Conservation (phyloP, 2,329 filamentous ascomycete species). For the Arthrobotrys entomopaga region DNA sequence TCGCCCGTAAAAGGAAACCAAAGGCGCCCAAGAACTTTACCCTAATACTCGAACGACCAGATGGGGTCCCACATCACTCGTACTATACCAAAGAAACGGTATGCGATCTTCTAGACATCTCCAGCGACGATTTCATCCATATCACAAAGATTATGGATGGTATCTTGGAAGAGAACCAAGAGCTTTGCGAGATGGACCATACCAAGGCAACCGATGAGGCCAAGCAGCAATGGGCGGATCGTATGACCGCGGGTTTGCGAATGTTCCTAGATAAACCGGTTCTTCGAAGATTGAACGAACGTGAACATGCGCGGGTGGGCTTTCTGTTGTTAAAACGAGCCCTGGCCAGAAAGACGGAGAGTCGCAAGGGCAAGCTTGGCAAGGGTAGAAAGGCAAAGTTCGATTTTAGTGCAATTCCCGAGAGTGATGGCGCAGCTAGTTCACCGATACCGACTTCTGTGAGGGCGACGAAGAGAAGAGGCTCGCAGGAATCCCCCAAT, state of each 20-base stretch:
- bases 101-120: not conserved
- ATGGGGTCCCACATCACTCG: too few relatives aligned
- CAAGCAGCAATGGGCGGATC: not conserved
- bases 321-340: not conserved
- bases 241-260: not conserved
- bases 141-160: not conserved
- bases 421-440: too few relatives aligned
- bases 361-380: too few relatives aligned
- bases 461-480: too few relatives aligned
- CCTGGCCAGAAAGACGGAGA: too few relatives aligned
- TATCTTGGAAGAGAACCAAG: not conserved
- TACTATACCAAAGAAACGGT: not conserved
- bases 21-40: not conserved
- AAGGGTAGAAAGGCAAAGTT: too few relatives aligned
- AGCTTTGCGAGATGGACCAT: not conserved
- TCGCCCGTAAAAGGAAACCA: not conserved
- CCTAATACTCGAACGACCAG: not conserved
- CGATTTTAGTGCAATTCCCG: too few relatives aligned
- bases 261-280: not conserved
- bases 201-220: not conserved
- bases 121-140: not conserved
- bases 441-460: too few relatives aligned
- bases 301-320: not conserved
- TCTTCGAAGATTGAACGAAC: not conserved
- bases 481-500: too few relatives aligned